phyloP scores from a whole-genome alignment of 176 grass and related monocot genomes.

The Aegilops speltoides region DNA sequence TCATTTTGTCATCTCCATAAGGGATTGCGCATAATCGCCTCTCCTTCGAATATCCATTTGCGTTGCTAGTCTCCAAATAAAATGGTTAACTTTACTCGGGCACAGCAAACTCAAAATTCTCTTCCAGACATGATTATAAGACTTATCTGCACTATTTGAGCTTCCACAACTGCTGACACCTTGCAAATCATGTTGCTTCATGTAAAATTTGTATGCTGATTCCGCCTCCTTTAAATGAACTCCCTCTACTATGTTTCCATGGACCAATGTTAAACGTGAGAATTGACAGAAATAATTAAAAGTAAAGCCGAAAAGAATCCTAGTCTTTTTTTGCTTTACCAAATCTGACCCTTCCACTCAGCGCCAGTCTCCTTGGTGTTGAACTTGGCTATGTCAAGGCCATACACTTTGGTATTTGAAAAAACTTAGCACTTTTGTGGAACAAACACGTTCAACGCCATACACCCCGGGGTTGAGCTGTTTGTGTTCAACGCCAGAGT shows the following conservation, averaged over 20 bases:
- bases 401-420: too few relatives aligned
- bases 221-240: too few relatives aligned
- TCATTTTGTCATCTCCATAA: background rate
- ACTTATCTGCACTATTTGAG: background rate
- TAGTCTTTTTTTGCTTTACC: background rate
- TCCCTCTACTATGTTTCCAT: background rate
- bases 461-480: background rate
- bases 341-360: background rate
- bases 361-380: background rate
- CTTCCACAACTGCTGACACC: background rate
- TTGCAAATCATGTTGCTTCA: background rate
- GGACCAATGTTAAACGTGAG: background rate
- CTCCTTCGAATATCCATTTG: background rate
- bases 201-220: background rate
- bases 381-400: background rate
- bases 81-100: background rate
- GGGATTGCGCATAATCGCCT: background rate
- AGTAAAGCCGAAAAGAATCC: background rate
- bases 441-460: background rate
- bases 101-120: background rate
- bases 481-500: background rate
- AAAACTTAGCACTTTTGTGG: background rate
- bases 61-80: background rate
- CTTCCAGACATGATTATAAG: background rate
- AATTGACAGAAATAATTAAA: background rate